Conservation (phyloP, 2,329 filamentous ascomycete genomes). For the Clarireedia paspali region DNA sequence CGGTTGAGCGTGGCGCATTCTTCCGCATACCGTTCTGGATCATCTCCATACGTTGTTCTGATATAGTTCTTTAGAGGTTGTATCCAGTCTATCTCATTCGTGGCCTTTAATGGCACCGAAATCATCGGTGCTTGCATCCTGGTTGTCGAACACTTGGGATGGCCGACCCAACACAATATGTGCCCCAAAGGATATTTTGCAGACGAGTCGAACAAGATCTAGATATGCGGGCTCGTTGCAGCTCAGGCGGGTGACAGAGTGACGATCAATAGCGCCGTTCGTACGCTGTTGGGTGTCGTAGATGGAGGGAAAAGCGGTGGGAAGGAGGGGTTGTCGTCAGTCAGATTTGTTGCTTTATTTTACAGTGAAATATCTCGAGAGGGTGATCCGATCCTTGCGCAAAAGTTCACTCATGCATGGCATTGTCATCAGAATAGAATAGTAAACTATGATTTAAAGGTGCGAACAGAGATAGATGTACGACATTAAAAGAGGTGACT, state of each 20-base stretch:
- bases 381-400: constrained; percentile 6
- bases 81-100: constrained; percentile 98
- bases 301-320: constrained; percentile 5
- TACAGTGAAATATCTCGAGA: constrained; percentile 5
- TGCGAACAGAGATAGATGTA: neutral
- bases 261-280: neutral
- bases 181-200: neutral
- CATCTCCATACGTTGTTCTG: constrained; percentile 86
- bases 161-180: neutral
- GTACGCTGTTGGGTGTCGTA: neutral
- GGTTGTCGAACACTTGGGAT: neutral
- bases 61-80: constrained; percentile 89
- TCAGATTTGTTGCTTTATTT: constrained; percentile 6
- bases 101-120: constrained; percentile 83
- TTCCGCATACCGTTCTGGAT: constrained; percentile 90
- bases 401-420: constrained; percentile 3
- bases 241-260: neutral
- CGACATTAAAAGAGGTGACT: neutral
- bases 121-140: constrained; percentile 87
- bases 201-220: neutral
- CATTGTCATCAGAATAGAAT: neutral
- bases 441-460: neutral
- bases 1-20: constrained; percentile 93
- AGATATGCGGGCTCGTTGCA: neutral
- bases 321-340: constrained; percentile 7